Conservation (phyloP, 768 basidiomycete species). For the Suillus subluteus region DNA sequence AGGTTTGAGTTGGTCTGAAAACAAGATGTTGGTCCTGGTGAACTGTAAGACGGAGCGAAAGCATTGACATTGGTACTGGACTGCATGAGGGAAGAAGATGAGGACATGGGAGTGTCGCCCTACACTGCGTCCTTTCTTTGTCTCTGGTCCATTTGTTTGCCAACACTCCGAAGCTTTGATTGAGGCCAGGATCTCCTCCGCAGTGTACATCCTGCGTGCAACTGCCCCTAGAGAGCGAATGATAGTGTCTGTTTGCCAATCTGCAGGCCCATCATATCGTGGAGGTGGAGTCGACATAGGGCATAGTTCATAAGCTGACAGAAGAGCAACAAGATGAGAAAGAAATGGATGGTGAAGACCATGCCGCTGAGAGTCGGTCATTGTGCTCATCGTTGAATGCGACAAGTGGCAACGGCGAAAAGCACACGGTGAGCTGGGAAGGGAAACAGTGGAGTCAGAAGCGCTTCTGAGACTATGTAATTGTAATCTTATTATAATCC, state of each 20-base stretch:
- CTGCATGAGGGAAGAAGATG: conserved; percentile 24
- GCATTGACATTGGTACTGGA: conserved; percentile 22
- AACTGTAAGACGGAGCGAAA: conserved; percentile 4
- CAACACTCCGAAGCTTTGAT: conserved; percentile 43
- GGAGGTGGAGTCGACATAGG: conserved; percentile 54
- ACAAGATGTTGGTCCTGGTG: background rate
- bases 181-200: conserved; percentile 49
- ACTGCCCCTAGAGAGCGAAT: conserved; percentile 53
- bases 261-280: conserved; percentile 55
- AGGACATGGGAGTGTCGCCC: conserved; percentile 40
- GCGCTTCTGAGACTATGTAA: conserved; percentile 7
- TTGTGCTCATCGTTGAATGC: conserved; percentile 39
- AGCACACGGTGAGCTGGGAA: background rate
- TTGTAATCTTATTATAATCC: conserved; percentile 15
- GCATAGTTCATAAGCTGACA: conserved; percentile 63
- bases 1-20: conserved; percentile 2
- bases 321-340: conserved; percentile 57
- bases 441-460: conserved; percentile 3
- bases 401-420: conserved; percentile 17
- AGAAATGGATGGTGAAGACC: conserved; percentile 43
- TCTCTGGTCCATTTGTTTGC: conserved; percentile 40
- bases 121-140: conserved; percentile 49
- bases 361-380: conserved; percentile 22
- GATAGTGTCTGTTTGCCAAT: conserved; percentile 64
- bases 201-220: conserved; percentile 56